Conservation (phyloP, 805 yeast genomes). For the Kodamaea restingae region DNA sequence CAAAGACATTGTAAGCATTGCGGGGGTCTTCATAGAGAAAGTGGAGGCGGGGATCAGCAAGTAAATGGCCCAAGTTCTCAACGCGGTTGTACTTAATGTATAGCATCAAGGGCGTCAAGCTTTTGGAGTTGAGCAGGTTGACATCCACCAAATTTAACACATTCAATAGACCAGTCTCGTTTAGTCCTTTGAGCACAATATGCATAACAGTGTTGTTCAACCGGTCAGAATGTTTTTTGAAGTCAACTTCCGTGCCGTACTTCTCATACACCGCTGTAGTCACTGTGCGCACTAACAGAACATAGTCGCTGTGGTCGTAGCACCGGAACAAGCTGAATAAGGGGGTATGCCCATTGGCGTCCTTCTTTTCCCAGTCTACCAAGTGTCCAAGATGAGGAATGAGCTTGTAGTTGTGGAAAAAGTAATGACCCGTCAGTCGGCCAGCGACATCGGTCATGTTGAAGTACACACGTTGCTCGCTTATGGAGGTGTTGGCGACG, state of each 20-base stretch:
- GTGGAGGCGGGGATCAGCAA: conserved; percentile 45
- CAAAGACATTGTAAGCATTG: conserved; percentile 34
- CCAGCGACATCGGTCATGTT: conserved; percentile 48
- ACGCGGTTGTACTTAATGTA: conserved; percentile 66
- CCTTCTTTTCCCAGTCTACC: conserved; percentile 68
- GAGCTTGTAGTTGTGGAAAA: conserved; percentile 53
- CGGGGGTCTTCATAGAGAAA: conserved; percentile 33
- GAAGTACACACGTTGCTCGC: conserved; percentile 49
- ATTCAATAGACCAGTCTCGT: background rate
- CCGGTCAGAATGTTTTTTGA: conserved; percentile 63
- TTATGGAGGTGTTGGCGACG: conserved; percentile 33
- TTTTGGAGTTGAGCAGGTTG: conserved; percentile 56
- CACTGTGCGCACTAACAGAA: conserved; percentile 42
- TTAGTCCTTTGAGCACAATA: conserved; percentile 51
- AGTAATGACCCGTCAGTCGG: conserved; percentile 70
- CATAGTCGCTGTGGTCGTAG: conserved; percentile 72
- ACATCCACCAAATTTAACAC: conserved; percentile 36
- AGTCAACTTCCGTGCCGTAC: conserved; percentile 44
- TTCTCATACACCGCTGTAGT: conserved; percentile 38
- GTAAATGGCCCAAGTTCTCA: conserved; percentile 51
- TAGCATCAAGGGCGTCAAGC: conserved; percentile 66
- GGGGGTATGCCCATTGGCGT: conserved; percentile 70
- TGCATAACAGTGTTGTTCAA: conserved; percentile 78
- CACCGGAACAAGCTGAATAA: conserved; percentile 69
- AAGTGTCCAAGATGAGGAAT: conserved; percentile 51